Base-by-base conservation (phyloP, 352 stramenopile species). In the Halophytophthora polymorphica region DNA sequence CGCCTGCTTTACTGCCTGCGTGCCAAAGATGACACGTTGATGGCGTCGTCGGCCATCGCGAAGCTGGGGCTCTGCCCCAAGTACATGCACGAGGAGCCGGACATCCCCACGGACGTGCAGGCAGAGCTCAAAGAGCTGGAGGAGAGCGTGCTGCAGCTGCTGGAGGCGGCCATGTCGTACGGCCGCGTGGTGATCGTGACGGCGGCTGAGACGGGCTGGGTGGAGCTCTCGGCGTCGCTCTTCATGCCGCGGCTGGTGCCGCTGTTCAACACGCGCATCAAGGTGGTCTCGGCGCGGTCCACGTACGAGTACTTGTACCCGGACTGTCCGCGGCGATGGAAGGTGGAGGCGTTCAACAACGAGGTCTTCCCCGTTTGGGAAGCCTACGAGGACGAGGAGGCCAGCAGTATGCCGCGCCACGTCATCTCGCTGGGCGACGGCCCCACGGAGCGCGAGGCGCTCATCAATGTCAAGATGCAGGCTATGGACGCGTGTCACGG, bases 291-390 rank as follows among this genome's bases (percentile, higher is more conserved):
- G n/a, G 88, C 88, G n/a, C 83, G 88, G 12, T 90, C 83, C 31
- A 92, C 81, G 17, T 97, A 95, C 65, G 86, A 96, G 56, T 83
- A 86, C n/a, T 23, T 89, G 63, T 96, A 91, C 69, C 87, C 86
- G 17, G 73, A 88, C 50, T 87, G 85, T 51, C 79, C 80, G 13
- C 74, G 76, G 11, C 77, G 82, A 48, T 97, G 88, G 88, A 97
- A 97, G 54, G 81, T 95, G 36, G 75, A 93, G 49, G 86, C 87
- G 8, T 96, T 96, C 45, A 84, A 89, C 52, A 76, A 93, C 41
- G 86, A 95, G 46, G 68, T 93, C 36, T 93, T 88, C 39, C 77
- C 80, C 1, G 67, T 87, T 8, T 90, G 80, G 77, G 77, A 88
- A 54, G 72, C 72, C 22, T 87, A 82, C 54, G 69, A 83, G 34